These are phyloP conservation scores for Aurifilum marmelostoma DNA, from an alignment of 2,329 filamentous ascomycete species.

Conservation along the genomic window DNA sequence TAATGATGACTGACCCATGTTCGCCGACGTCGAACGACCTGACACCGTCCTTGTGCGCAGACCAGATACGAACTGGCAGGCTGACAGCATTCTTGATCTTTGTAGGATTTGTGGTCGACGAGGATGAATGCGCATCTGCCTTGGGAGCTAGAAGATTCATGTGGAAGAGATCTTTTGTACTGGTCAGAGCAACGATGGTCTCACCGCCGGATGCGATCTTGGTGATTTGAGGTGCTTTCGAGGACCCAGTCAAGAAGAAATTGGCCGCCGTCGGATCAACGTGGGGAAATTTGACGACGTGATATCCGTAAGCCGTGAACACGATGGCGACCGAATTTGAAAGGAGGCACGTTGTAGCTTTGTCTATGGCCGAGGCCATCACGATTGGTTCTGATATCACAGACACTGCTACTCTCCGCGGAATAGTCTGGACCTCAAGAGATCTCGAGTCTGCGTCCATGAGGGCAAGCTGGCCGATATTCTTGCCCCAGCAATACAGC, in stretches of 20 bases:
- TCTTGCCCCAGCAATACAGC: slow-evolving; percentile 93
- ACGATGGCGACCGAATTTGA: slow-evolving; percentile 90
- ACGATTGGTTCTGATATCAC: slow-evolving; percentile 74
- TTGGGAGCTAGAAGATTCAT: slow-evolving; percentile 71
- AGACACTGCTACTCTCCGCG: slow-evolving; percentile 86
- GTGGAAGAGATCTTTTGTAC: slow-evolving; percentile 84
- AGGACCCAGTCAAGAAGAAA: slow-evolving; percentile 64
- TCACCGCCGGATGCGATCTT: slow-evolving; percentile 82
- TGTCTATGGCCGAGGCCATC: slow-evolving; percentile 86
- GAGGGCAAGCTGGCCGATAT: slow-evolving; percentile 88
- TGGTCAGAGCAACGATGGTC: slow-evolving; percentile 86
- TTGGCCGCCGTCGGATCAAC: slow-evolving; percentile 69
- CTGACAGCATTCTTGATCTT: slow-evolving; percentile 87
- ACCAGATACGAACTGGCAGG: slow-evolving; percentile 82
- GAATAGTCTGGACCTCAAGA: slow-evolving; percentile 78
- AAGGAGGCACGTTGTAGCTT: slow-evolving; percentile 82
- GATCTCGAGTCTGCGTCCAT: slow-evolving; percentile 95
- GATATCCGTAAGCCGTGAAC: slow-evolving; percentile 94
- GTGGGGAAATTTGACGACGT: slow-evolving; percentile 82
- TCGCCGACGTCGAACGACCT: slow-evolving; percentile 87
- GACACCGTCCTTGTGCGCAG: slow-evolving; percentile 82
- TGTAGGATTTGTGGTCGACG: slow-evolving; percentile 88
- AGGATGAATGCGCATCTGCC: slow-evolving; percentile 60
- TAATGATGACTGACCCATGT: slow-evolving; percentile 92
- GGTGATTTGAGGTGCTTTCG: slow-evolving; percentile 64